Evolutionary conservation across 1,139 yeast genomes (phyloP).

Genomic region (Nakaseomyces glabratus): DNA sequence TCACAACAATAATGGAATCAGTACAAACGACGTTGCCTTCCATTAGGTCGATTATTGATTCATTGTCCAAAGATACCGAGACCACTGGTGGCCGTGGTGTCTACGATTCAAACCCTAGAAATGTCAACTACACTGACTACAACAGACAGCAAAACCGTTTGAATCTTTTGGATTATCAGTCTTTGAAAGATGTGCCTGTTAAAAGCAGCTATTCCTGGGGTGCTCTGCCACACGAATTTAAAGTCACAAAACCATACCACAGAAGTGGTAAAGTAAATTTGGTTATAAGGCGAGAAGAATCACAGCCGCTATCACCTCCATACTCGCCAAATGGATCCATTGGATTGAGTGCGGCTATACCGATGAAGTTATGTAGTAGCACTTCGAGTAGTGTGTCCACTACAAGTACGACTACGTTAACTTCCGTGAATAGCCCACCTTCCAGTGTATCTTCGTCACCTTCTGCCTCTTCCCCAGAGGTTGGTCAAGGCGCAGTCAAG

Average conservation of each 20-base stretch:
- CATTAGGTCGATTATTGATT: conserved; percentile 2
- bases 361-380: conserved; percentile 6
- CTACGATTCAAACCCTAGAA: too few relatives aligned
- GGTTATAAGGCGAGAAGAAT: neutral
- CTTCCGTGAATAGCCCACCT: neutral
- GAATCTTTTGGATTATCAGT: conserved; percentile 5
- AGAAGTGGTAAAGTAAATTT: conserved; percentile 3
- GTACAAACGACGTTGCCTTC: conserved; percentile 4
- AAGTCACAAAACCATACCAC: neutral
- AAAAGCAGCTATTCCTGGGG: neutral
- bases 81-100: too few relatives aligned
- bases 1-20: conserved; percentile 1
- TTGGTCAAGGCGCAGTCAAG: too few relatives aligned
- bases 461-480: neutral
- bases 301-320: conserved; percentile 2
- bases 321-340: conserved; percentile 2
- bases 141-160: conserved; percentile 1
- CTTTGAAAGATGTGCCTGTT: conserved; percentile 2
- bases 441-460: neutral
- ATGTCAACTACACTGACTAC: neutral
- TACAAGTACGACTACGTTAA: conserved; percentile 5
- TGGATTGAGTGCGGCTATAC: neutral
- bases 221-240: neutral
- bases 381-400: conserved; percentile 7
- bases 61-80: conserved; percentile 1